These are phyloP conservation scores for Mucor plumbeus DNA, from an alignment of 371 early-diverging fungal genomes.

Conservation along the genomic window DNA sequence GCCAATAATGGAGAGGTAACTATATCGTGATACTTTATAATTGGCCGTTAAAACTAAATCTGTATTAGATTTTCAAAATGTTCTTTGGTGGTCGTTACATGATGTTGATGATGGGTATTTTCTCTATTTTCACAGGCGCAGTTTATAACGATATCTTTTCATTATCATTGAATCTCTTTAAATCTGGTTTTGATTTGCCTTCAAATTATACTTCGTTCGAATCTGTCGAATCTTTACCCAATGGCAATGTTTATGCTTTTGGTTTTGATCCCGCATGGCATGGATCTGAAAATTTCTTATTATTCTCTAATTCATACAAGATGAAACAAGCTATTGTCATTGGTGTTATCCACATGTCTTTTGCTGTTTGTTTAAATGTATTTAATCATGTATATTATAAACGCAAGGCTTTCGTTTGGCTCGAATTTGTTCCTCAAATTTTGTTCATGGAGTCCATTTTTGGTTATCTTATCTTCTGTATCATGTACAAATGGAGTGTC, in stretches of 20 bases:
- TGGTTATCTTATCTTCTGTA: constrained; percentile 22
- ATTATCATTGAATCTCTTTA: constrained; percentile 75
- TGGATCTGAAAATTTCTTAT: constrained; percentile 87
- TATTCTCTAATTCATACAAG: constrained; percentile 99
- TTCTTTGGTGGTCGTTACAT: constrained; percentile 98
- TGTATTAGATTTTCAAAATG: constrained; percentile 89
- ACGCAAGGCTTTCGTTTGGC: constrained; percentile 77
- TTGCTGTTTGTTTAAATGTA: constrained; percentile 91
- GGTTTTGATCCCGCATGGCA: constrained; percentile 97
- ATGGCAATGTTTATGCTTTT: constrained; percentile 65
- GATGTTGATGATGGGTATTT: constrained; percentile 95
- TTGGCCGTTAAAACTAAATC: constrained; percentile 37
- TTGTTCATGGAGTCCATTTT: constrained; percentile 93
- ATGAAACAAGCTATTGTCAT: constrained; percentile 99
- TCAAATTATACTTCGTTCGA: constrained; percentile 49
- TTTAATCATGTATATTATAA: constrained; percentile 91
- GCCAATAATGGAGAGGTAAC: no score
- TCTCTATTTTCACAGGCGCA: constrained; percentile 97
- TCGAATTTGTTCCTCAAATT: constrained; percentile 95
- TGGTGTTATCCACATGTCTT: constrained; percentile 91
- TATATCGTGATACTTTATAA: no score
- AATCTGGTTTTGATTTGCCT: constrained; percentile 79
- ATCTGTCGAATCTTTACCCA: constrained; percentile 48
- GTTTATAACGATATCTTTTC: constrained; percentile 99
- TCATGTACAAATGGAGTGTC: constrained; percentile 74